A percentile compares a stretch with the other conserved stretches of the same genome.
Evolutionary conservation across 108 stramenopile genomes (phyloP).

Genomic region (Nannochloropsis granulata): DNA sequence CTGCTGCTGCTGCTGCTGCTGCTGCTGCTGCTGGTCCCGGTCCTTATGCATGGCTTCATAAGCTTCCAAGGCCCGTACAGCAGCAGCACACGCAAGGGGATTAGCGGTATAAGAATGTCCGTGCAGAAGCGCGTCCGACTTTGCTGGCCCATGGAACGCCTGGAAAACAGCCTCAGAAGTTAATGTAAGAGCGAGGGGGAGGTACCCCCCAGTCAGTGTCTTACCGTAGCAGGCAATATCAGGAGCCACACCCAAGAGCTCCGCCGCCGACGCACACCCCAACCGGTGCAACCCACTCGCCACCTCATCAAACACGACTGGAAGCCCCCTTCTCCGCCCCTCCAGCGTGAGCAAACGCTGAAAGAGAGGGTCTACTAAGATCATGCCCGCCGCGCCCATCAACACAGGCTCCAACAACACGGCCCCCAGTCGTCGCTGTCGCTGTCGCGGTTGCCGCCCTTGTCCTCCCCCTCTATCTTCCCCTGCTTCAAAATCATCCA

Average conservation of each 20-base stretch:
- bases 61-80: constrained; percentile 13
- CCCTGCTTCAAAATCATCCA: background rate
- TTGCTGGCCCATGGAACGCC: constrained; percentile 14
- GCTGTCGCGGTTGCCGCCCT: background rate
- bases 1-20: background rate
- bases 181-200: constrained; percentile 17
- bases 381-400: constrained; percentile 31
- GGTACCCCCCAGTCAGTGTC: constrained; percentile 31
- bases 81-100: constrained; percentile 32
- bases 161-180: constrained; percentile 26
- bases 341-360: constrained; percentile 26
- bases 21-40: background rate
- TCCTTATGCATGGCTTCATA: background rate
- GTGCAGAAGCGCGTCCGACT: constrained; percentile 27
- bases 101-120: constrained; percentile 35
- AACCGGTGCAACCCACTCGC: constrained; percentile 33
- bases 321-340: constrained; percentile 10
- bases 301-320: constrained; percentile 31
- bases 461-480: background rate
- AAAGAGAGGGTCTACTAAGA: constrained; percentile 32
- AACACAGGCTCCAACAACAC: constrained; percentile 27
- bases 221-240: constrained; percentile 36
- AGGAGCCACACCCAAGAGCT: constrained; percentile 13
- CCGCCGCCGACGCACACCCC: constrained; percentile 11
- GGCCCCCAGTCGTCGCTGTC: constrained; percentile 8